A percentile compares a stretch with the other conserved stretches of the same genome.
Evolutionary conservation across 2,329 filamentous ascomycete genomes (phyloP).

Genomic region (Remersonia thermophila): DNA sequence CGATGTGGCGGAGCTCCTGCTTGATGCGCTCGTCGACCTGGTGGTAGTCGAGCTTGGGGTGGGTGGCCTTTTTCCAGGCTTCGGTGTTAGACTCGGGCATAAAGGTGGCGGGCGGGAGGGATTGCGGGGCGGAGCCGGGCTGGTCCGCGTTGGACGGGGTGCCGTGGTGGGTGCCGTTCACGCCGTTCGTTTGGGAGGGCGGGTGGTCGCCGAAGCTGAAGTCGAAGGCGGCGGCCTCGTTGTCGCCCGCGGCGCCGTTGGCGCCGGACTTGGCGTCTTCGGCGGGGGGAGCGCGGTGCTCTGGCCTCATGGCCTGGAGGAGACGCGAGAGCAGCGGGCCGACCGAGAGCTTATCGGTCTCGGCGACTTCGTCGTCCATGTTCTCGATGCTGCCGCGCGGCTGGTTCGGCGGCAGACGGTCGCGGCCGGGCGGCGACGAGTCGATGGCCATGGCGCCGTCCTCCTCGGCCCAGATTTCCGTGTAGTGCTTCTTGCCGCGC

Average conservation of each 20-base stretch:
- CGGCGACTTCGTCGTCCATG: slow-evolving; percentile 73
- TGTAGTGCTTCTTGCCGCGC: slow-evolving; percentile 74
- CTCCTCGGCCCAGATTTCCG: slow-evolving; percentile 87
- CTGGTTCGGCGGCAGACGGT: slow-evolving; percentile 66
- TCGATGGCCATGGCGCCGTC: slow-evolving; percentile 71
- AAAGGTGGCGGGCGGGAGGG: slow-evolving; percentile 57
- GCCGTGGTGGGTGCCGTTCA: slow-evolving; percentile 13
- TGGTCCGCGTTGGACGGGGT: slow-evolving; percentile 14
- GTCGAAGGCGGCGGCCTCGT: slow-evolving; percentile 40
- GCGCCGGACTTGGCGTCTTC: slow-evolving; percentile 45
- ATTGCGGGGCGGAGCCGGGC: slow-evolving; percentile 15
- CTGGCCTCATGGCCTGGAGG: slow-evolving; percentile 68
- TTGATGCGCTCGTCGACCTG: slow-evolving; percentile 85
- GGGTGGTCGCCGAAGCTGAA: slow-evolving; percentile 25
- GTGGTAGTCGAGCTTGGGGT: slow-evolving; percentile 67
- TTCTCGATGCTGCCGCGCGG: slow-evolving; percentile 75
- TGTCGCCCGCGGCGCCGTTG: slow-evolving; percentile 36
- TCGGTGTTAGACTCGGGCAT: slow-evolving; percentile 68
- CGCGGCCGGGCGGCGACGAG: slow-evolving; percentile 44
- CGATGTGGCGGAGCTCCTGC: slow-evolving; percentile 81
- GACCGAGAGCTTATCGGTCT: slow-evolving; percentile 79
- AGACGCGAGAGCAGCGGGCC: slow-evolving; percentile 77
- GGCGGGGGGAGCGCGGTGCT: slow-evolving; percentile 42
- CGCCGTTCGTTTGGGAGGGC: slow-evolving; percentile 23
- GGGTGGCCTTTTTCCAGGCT: slow-evolving; percentile 65